Percentiles rank a stretch among this genome's conserved stretches.
Evolutionary conservation across 352 stramenopile species (phyloP).

Genomic region (Aphanomyces euteiches): DNA sequence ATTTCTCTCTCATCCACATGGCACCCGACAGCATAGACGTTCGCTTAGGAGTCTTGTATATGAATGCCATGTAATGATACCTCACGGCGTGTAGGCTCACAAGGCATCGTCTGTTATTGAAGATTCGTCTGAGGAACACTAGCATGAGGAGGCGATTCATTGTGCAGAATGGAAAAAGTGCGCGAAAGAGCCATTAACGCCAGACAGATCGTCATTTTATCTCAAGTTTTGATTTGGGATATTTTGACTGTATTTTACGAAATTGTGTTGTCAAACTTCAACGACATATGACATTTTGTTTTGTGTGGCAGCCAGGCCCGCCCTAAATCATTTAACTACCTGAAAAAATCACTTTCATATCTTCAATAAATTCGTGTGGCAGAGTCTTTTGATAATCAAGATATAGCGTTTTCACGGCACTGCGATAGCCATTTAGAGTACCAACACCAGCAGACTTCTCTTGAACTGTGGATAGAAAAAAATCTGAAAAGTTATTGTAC

Average conservation of each 20-base stretch:
- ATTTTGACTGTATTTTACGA: no score
- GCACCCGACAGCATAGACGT: not conserved
- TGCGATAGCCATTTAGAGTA: no score
- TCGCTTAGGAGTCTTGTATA: constrained; percentile 8
- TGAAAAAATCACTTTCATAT: no score
- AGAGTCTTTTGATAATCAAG: no score
- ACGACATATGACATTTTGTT: not conserved
- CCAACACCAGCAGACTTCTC: no score
- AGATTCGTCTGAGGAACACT: not conserved
- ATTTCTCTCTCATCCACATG: not conserved
- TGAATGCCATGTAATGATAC: constrained; percentile 17
- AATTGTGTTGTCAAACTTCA: not conserved
- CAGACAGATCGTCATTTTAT: no score
- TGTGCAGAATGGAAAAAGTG: constrained; percentile 3
- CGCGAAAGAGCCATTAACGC: not conserved
- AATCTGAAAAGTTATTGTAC: no score
- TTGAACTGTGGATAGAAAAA: no score
- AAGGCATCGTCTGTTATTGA: not conserved
- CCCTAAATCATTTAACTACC: no score
- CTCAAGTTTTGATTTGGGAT: no score
- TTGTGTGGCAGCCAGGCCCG: not conserved
- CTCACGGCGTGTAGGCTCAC: not conserved
- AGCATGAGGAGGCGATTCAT: not conserved
- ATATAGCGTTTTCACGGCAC: no score
- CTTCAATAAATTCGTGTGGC: no score